Evolutionary conservation across 2,329 filamentous ascomycete genomes (phyloP).

Genomic region (Ilyonectria sp.): DNA sequence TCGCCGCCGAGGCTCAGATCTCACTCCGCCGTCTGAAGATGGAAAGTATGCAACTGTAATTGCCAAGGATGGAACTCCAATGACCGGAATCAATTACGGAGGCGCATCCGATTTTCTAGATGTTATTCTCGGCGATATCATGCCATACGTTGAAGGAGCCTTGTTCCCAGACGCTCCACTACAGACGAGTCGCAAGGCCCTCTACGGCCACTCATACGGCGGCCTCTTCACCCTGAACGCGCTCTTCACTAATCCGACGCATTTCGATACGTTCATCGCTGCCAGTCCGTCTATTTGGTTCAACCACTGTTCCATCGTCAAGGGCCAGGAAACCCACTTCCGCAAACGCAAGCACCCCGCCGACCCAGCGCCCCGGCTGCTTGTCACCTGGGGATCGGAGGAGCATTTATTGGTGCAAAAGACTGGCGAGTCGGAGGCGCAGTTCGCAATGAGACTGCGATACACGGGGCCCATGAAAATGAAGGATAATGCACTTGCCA

Average conservation of each 20-base stretch:
- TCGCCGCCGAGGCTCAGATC: constrained; percentile 46
- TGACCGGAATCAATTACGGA: constrained; percentile 48
- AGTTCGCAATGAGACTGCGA: constrained; percentile 46
- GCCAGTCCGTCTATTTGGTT: constrained; percentile 65
- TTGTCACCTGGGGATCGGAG: constrained; percentile 51
- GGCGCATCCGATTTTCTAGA: constrained; percentile 62
- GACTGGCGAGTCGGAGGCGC: constrained; percentile 49
- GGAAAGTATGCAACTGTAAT: constrained; percentile 39
- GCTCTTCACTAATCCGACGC: constrained; percentile 56
- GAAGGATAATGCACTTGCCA: constrained; percentile 39
- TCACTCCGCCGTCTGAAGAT: constrained; percentile 47
- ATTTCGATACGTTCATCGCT: constrained; percentile 61
- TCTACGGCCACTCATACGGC: constrained; percentile 66
- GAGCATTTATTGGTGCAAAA: constrained; percentile 50
- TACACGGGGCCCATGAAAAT: constrained; percentile 37
- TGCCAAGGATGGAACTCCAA: constrained; percentile 40
- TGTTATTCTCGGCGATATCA: constrained; percentile 58
- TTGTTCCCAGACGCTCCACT: constrained; percentile 47
- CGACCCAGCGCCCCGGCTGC: constrained; percentile 47
- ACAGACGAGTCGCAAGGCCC: constrained; percentile 56
- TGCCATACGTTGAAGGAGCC: constrained; percentile 46
- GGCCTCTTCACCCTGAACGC: constrained; percentile 63
- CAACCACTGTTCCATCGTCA: constrained; percentile 58
- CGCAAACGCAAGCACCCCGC: constrained; percentile 17
- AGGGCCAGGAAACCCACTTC: constrained; percentile 49